Evolutionary conservation across 202 grass and related monocot genomes (phyloP).

Genomic region (Zizania palustris): DNA sequence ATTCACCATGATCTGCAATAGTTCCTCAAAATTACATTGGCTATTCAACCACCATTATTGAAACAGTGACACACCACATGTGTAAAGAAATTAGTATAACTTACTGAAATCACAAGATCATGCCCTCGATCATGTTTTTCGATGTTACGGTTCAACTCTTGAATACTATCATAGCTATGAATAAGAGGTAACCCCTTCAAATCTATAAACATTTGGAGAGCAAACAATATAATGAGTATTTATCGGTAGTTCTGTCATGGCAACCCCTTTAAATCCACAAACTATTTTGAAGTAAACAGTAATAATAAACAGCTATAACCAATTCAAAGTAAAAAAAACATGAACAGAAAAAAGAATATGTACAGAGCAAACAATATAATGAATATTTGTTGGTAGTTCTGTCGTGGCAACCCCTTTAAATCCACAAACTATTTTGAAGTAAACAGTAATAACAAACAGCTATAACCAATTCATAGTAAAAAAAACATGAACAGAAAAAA

Average conservation of each 20-base stretch:
- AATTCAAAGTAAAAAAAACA: conserved; percentile 30
- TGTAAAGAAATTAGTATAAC: conserved; percentile 40
- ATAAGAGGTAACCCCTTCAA: conserved; percentile 85
- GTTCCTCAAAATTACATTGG: conserved; percentile 16
- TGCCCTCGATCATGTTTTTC: conserved; percentile 77
- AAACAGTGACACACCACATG: conserved; percentile 1
- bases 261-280: conserved; percentile 27
- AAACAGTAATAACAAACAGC: conserved; percentile 22
- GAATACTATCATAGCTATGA: conserved; percentile 95
- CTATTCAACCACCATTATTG: neutral
- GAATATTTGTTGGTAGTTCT: conserved; percentile 33
- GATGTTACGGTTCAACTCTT: conserved; percentile 81
- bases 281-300: neutral
- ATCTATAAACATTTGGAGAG: conserved; percentile 50
- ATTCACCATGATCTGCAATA: conserved; percentile 29
- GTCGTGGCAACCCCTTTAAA: conserved; percentile 12
- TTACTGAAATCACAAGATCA: conserved; percentile 92
- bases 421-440: conserved; percentile 16
- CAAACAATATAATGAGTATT: conserved; percentile 36
- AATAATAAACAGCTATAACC: conserved; percentile 19
- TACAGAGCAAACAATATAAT: conserved; percentile 20
- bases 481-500: neutral
- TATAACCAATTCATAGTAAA: conserved; percentile 17
- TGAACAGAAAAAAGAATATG: neutral
- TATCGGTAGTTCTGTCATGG: neutral